Evolutionary conservation across 331 rosid genomes (phyloP).

Genomic region (Malus hybrid): DNA sequence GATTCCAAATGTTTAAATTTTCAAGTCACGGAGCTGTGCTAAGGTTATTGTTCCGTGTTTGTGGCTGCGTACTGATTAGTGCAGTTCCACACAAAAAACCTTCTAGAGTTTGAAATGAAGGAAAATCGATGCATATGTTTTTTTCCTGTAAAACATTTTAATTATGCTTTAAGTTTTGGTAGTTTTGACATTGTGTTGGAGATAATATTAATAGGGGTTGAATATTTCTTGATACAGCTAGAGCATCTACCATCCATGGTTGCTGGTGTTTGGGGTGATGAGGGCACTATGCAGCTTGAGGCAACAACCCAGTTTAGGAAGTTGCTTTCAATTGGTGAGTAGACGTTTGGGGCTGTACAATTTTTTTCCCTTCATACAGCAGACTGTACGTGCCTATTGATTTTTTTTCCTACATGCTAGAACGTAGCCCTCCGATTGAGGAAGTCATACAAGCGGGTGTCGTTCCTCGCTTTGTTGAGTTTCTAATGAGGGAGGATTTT

Average conservation of each 20-base stretch:
- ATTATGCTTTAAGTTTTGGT: not conserved
- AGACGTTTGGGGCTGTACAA: not conserved
- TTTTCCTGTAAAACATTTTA: not conserved
- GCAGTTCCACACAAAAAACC: not conserved
- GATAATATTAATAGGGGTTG: not conserved
- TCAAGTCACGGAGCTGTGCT: not conserved
- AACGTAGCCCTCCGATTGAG: slow-evolving; percentile 79
- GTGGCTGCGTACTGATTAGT: not conserved
- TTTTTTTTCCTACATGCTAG: slow-evolving; percentile 13
- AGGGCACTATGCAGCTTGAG: slow-evolving; percentile 54
- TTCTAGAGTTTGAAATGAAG: not conserved
- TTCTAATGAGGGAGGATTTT: slow-evolving; percentile 70
- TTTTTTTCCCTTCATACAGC: not conserved
- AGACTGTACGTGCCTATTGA: not conserved
- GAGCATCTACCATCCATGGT: slow-evolving; percentile 80
- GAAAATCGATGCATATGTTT: not conserved
- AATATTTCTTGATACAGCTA: slow-evolving; percentile 37
- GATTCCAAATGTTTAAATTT: not conserved
- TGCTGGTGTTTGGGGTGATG: slow-evolving; percentile 61
- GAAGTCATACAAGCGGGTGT: slow-evolving; percentile 91
- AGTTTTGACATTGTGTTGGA: not conserved
- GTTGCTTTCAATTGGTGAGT: slow-evolving; percentile 74
- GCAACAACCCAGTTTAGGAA: slow-evolving; percentile 78
- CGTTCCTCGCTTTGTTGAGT: slow-evolving; percentile 82
- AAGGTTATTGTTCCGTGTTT: not conserved